Conservation (phyloP, 306 rosid genomes). For the Cicer pinnatifidum region DNA sequence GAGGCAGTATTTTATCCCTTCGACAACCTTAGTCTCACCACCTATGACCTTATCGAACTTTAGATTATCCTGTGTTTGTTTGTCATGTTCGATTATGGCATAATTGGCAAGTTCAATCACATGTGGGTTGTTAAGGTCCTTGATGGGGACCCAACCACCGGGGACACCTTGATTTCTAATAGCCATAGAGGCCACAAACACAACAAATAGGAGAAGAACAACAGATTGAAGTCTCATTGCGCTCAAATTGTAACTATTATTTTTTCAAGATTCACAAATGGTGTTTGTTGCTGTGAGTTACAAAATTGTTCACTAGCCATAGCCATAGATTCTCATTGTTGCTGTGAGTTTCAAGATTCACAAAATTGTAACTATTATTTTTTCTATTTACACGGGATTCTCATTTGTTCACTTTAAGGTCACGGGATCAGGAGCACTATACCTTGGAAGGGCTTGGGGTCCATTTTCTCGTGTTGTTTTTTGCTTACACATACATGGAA, state of each 20-base stretch:
- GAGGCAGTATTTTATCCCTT: slow-evolving; percentile 45
- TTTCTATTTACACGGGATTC: slow-evolving; percentile 74
- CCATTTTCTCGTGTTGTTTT: slow-evolving; percentile 63
- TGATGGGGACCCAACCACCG: background rate
- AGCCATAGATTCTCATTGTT: no score
- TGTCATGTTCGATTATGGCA: slow-evolving; percentile 50
- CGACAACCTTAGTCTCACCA: slow-evolving; percentile 52
- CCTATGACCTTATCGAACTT: slow-evolving; percentile 38
- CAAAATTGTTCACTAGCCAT: no score
- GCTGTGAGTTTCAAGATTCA: no score
- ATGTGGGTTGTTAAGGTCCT: slow-evolving; percentile 37
- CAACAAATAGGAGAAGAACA: background rate
- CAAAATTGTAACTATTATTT: no score
- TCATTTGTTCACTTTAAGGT: slow-evolving; percentile 68
- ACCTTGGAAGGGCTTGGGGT: slow-evolving; percentile 77
- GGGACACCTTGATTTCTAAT: background rate
- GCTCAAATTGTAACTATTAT: background rate
- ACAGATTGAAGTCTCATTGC: background rate
- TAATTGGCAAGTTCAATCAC: slow-evolving; percentile 51
- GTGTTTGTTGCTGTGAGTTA: no score
- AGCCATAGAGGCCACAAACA: background rate
- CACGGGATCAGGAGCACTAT: slow-evolving; percentile 71
- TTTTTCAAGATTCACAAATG: no score
- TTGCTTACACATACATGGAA: slow-evolving; percentile 66
- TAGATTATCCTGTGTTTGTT: slow-evolving; percentile 27